Evolutionary conservation across 352 stramenopile genomes (phyloP), one percentile per base, ranked within the genome.

Genomic region (Phytophthora lateralis): DNA sequence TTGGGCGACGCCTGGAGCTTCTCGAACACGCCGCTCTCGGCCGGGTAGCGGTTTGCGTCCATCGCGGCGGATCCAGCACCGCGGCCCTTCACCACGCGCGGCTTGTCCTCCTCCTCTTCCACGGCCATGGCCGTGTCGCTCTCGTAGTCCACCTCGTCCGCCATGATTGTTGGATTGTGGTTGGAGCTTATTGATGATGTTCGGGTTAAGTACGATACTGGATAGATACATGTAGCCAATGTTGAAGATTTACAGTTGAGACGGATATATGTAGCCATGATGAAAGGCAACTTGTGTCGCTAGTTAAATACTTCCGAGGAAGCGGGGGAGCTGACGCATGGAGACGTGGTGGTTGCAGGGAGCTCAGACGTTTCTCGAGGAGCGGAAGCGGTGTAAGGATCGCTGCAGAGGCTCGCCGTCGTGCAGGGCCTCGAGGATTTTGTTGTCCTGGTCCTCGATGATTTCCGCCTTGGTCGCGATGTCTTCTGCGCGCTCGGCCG

Each of bases 121-220:
- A 90, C 76, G 37, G 72, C 79, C 81, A 92, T 96, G n/a, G 82
- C 79, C 66, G 82, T 85, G 64, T 95, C 87, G 66, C 85, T 94
- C 75, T 95, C 87, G 55, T 93, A 95, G 69, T 94, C 68, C 66
- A 93, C 84, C 72, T 93, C 83, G 44, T 93, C 83, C 66, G 84
- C 83, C 85, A 95, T 94, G 26, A 6, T 15, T 21, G 9, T 11
- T 20, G 39, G 18, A 60, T 29, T 29, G n/a, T 51, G 9, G 37
- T 9, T 44, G 26, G 18, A 32, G 14, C 34, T 35, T 39, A 42
- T 32, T 12, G 43, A 4, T 17, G 21, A 26, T 51, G 24, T 18
- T 59, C 50, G 5, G 10, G 52, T 14, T 58, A 65, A 60, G 61
- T 60, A 39, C 48, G 47, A 54, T 45, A 17, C 2, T 18, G 29